Base-by-base conservation (phyloP, 257 asterid genomes). In the Verbena officinalis region DNA sequence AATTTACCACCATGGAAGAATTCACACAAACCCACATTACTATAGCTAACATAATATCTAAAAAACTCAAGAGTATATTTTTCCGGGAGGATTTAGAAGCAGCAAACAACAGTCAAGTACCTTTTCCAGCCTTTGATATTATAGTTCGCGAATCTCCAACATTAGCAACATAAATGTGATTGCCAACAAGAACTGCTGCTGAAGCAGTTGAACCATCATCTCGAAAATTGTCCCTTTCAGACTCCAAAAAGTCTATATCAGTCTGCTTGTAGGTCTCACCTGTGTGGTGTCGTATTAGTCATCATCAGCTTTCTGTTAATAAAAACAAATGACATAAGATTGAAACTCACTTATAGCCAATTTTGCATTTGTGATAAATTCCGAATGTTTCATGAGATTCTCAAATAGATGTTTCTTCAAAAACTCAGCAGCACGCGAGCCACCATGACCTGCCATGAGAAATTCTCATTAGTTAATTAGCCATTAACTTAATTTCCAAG, bases 161-260 rank as follows among this genome's bases (percentile, higher is more conserved):
- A 80, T 94, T 94, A 73, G 97, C 99, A 73, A 90, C 99, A 74
- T 90, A 94, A 42, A 94, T 90, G 70, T 79, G 97, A 68, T 90
- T 88, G 71, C 91, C 99, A 39, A 94, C 89, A 65, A 94, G 89
- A 73, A 94, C 81, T 49, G 84, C 84, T 44, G 84, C 72, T 55
- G 84, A 90, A 55, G 99, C 97, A 67, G 99, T 94, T 73, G 99
- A 94, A 56, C 99, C 99, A 79, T 94, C 99, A 76, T 94, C 99
- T 38, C 99, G 81, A 71, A 75, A 83, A 30, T 96, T 81, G 80
- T 94, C 97, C 68, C 75, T 94, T 77, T 90, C 97, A 59, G 99
- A 84, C 67, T 86, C 96, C 81, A 94, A 75, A 75, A 94, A 94
- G 23, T 80, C 90, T 58, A 21, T 76, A 73, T 94, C 99, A 13